Evolutionary conservation across 257 asterid species (phyloP).

Genomic region (Solanum chiquidenum): DNA sequence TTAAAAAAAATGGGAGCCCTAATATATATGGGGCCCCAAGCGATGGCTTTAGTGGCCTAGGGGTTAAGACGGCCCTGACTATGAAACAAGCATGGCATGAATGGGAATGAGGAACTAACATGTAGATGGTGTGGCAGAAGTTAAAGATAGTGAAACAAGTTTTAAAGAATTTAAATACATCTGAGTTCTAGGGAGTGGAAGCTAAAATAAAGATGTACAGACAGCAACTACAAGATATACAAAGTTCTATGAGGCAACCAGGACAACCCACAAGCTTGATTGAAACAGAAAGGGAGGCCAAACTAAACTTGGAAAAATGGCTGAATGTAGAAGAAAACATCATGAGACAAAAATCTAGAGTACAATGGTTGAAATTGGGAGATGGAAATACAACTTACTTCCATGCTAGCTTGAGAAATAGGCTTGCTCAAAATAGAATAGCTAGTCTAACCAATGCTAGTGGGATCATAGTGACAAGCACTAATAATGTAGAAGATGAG

Average conservation of each 20-base stretch:
- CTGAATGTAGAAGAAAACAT: too few species aligned
- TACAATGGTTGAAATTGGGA: too few species aligned
- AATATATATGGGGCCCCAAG: too few species aligned
- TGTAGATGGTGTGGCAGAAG: not conserved
- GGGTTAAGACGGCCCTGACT: too few species aligned
- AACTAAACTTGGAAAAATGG: not conserved
- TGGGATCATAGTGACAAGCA: not conserved
- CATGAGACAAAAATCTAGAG: too few species aligned
- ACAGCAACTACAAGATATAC: not conserved
- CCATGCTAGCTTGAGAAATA: not conserved
- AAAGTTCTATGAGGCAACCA: not conserved
- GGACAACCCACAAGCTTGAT: not conserved
- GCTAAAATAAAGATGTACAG: not conserved
- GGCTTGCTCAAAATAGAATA: not conserved
- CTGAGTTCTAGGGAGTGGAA: not conserved
- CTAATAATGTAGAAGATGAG: not conserved
- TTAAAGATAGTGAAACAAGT: not conserved
- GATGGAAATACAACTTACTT: too few species aligned
- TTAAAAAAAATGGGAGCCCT: too few species aligned
- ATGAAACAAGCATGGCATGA: not conserved
- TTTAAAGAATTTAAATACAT: not conserved
- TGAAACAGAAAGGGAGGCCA: not conserved
- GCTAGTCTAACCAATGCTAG: not conserved
- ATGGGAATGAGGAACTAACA: too few species aligned
- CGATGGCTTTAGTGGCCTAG: too few species aligned